Base-by-base conservation (phyloP, 2,329 filamentous ascomycete species). In the Colletotrichum coccodes region DNA sequence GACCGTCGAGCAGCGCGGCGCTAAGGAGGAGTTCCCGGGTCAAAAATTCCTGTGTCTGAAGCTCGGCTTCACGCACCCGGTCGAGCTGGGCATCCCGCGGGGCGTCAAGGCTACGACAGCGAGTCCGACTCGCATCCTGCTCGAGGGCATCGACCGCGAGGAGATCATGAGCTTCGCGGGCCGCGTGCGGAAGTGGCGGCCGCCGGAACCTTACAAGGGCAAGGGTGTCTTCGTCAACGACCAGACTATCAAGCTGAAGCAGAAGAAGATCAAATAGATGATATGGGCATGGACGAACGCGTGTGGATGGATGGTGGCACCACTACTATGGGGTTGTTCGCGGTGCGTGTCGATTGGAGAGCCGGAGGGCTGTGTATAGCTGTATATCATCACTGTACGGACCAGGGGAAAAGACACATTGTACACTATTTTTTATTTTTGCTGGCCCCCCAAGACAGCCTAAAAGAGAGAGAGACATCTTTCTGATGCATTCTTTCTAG, bases 141-240 rank as follows among this genome's bases (percentile, higher is more conserved):
- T 99, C 44, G 94, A 99, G 83, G 94, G 96, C 9, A 87, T 91
- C 60, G 90, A 98, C 79, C 94, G 94, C 78, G 91, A 97, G 81
- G 87, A 91, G 56, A 90, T 99, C 71, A 96, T 94, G 87, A 91
- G 92, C 67, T 98, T 98, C 80, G 96, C 96, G 21, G 96, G 96
- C 0, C 86, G 91, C 74, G 97, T 99, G 73, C 87, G 94, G 75
- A 88, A 86, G 81, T 98, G 95, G 95, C 91, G 96, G 78, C 89
- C 88, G 72, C 96, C 96, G 34, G 96, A 99, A 84, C 96, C 96
- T 72, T 99, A 99, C 83, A 99, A 99, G 89, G 96, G 96, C 73
- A 98, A 99, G 90, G 96, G 96, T 75, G 97, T 99, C 75, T 99
- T 98, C 79, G 91, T 99, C 75, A 97, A 98, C 77, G 94, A 95